Evolutionary conservation across 148 eudicot species (phyloP).

Genomic region (Fagopyrum tataricum): DNA sequence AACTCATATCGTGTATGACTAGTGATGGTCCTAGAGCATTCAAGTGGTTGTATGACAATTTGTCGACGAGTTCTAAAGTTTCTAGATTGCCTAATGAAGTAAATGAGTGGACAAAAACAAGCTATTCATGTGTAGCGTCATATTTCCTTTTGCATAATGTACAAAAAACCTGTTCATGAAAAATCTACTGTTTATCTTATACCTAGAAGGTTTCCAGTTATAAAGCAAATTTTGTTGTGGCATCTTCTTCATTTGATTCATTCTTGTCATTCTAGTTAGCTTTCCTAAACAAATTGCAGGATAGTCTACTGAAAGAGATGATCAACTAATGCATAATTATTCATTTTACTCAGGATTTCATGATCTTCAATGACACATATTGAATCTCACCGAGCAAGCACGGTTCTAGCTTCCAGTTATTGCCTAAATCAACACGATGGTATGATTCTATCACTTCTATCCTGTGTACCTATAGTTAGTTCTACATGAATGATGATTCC

Average conservation of each 20-base stretch:
- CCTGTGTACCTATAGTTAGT: not conserved
- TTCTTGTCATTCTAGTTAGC: not conserved
- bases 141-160: not conserved
- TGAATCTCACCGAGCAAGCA: not conserved
- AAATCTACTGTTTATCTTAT: not conserved
- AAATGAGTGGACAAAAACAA: not conserved
- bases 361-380: not conserved
- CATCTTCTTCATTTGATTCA: not conserved
- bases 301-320: not conserved
- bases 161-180: not conserved
- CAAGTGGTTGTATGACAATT: too few species aligned
- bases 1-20: too few species aligned
- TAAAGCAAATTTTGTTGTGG: too few species aligned
- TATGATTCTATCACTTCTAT: not conserved
- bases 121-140: not conserved
- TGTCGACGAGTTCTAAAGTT: too few species aligned
- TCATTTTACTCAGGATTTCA: not conserved
- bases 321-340: too few species aligned
- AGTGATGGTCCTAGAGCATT: too few species aligned
- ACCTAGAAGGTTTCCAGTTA: not conserved
- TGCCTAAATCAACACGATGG: not conserved
- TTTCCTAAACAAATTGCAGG: not conserved
- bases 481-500: too few species aligned
- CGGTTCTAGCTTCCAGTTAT: not conserved
- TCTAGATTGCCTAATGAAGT: too few species aligned